Evolutionary conservation across 176 grass and related monocot species (phyloP).

Genomic region (Neostapfia colusana): DNA sequence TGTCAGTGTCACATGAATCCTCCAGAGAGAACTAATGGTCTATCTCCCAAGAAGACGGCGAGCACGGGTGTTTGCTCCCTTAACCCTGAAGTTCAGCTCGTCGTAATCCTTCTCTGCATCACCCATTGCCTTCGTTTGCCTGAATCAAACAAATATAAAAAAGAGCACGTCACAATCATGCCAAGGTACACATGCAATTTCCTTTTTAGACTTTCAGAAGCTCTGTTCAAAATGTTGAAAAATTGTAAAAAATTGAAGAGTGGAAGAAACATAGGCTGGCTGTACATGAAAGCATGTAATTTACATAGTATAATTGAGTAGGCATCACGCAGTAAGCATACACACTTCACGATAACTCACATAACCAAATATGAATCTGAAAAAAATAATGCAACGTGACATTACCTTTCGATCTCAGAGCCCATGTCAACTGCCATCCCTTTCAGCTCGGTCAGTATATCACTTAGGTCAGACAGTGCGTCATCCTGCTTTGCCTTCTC

Average conservation of each 20-base stretch:
- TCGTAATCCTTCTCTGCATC: conserved; percentile 62
- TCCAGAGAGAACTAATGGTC: conserved; percentile 2
- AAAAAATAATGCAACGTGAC: conserved; percentile 1
- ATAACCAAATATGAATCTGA: neutral
- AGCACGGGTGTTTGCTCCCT: conserved; percentile 57
- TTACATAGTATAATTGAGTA: no score
- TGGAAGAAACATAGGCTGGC: neutral
- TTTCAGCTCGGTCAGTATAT: conserved; percentile 77
- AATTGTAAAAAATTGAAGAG: neutral
- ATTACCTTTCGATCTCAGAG: conserved; percentile 75
- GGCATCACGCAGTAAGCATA: no score
- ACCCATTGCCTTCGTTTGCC: conserved; percentile 59
- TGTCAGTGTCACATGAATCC: neutral
- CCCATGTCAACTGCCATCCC: conserved; percentile 89
- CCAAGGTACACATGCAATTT: neutral
- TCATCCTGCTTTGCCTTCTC: conserved; percentile 93
- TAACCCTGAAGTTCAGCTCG: conserved; percentile 61
- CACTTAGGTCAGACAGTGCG: conserved; percentile 69
- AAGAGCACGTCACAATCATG: neutral
- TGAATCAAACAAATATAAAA: conserved; percentile 44
- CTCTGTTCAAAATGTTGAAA: conserved; percentile 2
- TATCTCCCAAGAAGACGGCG: conserved; percentile 72
- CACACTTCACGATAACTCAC: neutral
- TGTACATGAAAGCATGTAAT: no score
- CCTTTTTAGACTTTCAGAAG: neutral